A percentile compares a stretch with the other conserved stretches of the same genome.
Conservation (phyloP, 176 grass and related monocot genomes). For the Aegilops sharonensis region DNA sequence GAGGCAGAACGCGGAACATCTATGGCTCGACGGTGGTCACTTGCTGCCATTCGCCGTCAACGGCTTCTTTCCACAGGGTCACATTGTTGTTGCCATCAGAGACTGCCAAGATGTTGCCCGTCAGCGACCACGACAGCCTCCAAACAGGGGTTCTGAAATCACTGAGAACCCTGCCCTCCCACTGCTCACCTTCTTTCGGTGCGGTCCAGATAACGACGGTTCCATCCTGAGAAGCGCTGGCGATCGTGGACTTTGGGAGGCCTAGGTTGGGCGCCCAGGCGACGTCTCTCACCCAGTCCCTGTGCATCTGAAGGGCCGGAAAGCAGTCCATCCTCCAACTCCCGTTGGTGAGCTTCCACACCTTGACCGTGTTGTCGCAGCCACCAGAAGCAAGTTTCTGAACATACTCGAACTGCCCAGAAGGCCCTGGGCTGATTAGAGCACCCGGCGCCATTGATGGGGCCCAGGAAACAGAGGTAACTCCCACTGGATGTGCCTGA, state of each 20-base stretch:
- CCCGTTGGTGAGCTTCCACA: slow-evolving; percentile 74
- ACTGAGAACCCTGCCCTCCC: slow-evolving; percentile 55
- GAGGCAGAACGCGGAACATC: background rate
- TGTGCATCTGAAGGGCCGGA: slow-evolving; percentile 65
- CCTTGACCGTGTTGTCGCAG: slow-evolving; percentile 73
- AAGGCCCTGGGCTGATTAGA: slow-evolving; percentile 47
- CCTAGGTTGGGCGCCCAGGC: slow-evolving; percentile 74
- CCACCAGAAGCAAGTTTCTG: slow-evolving; percentile 75
- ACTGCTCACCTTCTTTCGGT: slow-evolving; percentile 66
- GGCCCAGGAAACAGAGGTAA: slow-evolving; percentile 71
- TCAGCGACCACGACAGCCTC: slow-evolving; percentile 70
- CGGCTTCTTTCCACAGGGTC: slow-evolving; percentile 67
- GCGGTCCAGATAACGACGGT: slow-evolving; percentile 69
- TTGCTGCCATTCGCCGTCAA: slow-evolving; percentile 78
- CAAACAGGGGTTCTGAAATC: slow-evolving; percentile 75
- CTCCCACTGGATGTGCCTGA: slow-evolving; percentile 69
- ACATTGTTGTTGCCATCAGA: slow-evolving; percentile 71
- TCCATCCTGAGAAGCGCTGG: slow-evolving; percentile 79
- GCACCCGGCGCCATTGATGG: slow-evolving; percentile 57
- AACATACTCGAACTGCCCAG: slow-evolving; percentile 55
- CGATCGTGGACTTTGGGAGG: slow-evolving; percentile 68
- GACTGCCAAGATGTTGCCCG: slow-evolving; percentile 68
- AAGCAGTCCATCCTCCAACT: slow-evolving; percentile 81
- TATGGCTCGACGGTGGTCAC: slow-evolving; percentile 67
- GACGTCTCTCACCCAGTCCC: slow-evolving; percentile 69